Base-by-base conservation (phyloP, 2,329 filamentous ascomycete genomes). In the Aspergillus fischeri region DNA sequence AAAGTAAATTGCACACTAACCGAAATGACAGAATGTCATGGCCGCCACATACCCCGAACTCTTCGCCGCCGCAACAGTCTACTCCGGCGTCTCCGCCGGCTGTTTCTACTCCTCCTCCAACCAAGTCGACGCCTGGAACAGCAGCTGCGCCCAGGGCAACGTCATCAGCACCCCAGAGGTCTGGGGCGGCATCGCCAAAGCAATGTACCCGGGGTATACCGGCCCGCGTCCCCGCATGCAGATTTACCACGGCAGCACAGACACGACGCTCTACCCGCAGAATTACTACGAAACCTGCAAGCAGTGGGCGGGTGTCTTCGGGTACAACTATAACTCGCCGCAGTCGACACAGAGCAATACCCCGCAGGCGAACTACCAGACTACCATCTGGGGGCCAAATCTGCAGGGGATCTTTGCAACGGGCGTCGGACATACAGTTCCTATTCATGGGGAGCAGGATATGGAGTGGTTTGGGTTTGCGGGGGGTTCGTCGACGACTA, bases 251-350 rank as follows among this genome's bases (percentile, higher is more conserved):
- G 83, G 83, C 44, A 79, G 77, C 41, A 69, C 67, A 2, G 83
- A 86, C 65, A 69, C 68, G 10, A 83, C 77, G 0, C 73, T 86
- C 9, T 73, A 75, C 52, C 78, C 78, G 17, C 76, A 78, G 63
- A 85, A 85, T 70, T 84, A 83, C 65, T 69, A 82, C 42, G 83
- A 86, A 73, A 79, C 79, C 52, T 78, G 83, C 65, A 83, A 84
- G 74, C 75, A 83, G 71, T 83, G 81, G 81, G 76, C 79, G 0
- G 77, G 75, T 20, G 76, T 84, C 1, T 77, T 81, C 53, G 80
- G 79, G 5, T 66, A 68, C 42, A 51, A 61, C 29, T 65, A 64
- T 49, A 53, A 56, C 17, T 28, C 57, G 8, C 67, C 67, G 3
- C 35, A 58, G 47, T 32, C 52, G 27, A 54, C 55, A 1, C 48